These are phyloP conservation scores for Colletotrichum sp. DNA, from an alignment of 2,329 filamentous ascomycete species.

Conservation along the genomic window DNA sequence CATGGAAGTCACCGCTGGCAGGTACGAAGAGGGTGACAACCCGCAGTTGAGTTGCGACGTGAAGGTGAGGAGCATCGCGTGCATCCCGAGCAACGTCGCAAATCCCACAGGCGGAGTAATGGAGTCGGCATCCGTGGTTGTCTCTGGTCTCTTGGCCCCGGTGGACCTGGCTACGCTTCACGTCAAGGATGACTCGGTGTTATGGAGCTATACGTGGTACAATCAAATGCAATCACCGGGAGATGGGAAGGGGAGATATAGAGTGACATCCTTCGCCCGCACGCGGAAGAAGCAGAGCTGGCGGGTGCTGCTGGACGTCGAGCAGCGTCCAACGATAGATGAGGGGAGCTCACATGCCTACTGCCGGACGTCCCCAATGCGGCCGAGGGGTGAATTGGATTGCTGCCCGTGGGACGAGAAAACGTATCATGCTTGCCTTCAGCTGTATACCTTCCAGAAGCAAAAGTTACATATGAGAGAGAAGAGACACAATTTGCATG, in stretches of 20 bases:
- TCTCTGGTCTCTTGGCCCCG: not conserved
- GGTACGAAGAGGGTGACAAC: not conserved
- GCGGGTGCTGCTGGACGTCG: not conserved
- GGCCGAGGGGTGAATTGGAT: fast-evolving
- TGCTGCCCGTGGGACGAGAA: not conserved
- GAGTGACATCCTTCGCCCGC: not conserved
- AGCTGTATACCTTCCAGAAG: not conserved
- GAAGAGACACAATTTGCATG: fast-evolving
- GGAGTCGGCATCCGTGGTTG: not conserved
- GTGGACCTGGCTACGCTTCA: not conserved
- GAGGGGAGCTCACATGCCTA: not conserved
- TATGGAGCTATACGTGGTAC: not conserved
- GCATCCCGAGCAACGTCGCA: not conserved
- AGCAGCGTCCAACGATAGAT: not conserved
- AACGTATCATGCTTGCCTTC: fast-evolving
- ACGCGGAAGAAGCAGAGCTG: not conserved
- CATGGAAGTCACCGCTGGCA: not conserved
- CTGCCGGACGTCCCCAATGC: not conserved
- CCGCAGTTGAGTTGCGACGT: not conserved
- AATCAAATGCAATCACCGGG: not conserved
- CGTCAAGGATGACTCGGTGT: not conserved
- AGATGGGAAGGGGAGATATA: not conserved
- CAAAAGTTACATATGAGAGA: not conserved
- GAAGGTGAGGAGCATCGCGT: not conserved
- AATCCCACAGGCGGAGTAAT: not conserved